Conservation (phyloP, 2,329 filamentous ascomycete genomes). For the Epicoccum sorghinum region DNA sequence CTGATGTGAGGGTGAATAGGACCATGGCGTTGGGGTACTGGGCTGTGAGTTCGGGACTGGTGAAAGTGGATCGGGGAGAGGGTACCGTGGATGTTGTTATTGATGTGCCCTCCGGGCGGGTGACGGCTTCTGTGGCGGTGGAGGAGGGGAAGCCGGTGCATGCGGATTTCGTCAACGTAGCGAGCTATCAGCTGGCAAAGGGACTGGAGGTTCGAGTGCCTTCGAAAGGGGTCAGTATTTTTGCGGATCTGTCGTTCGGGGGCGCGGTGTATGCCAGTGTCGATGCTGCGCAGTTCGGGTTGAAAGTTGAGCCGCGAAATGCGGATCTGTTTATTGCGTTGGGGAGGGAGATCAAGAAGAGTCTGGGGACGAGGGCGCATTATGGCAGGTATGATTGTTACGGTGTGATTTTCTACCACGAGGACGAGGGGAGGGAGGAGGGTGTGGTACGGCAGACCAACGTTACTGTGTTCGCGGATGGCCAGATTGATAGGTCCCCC, state of each 20-base stretch:
- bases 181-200: conserved; percentile 7
- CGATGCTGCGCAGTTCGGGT: conserved; percentile 11
- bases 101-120: conserved; percentile 18
- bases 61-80: conserved; percentile 1
- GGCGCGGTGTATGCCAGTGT: conserved; percentile 15
- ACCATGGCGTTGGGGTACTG: conserved; percentile 55
- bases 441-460: conserved; percentile 11
- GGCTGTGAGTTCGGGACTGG: conserved; percentile 7
- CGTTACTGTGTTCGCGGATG: conserved; percentile 18
- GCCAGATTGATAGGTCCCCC: conserved; percentile 17
- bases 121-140: conserved; percentile 1
- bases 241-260: conserved; percentile 5
- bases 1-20: too few species aligned
- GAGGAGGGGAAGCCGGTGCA: conserved; percentile 11
- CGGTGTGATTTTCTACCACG: conserved; percentile 16
- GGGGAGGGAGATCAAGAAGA: conserved; percentile 14
- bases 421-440: not conserved
- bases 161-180: conserved; percentile 17
- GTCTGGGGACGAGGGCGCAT: conserved; percentile 3
- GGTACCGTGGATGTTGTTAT: conserved; percentile 12
- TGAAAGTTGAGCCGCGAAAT: conserved; percentile 5
- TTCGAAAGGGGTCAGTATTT: not conserved
- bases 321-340: conserved; percentile 1
- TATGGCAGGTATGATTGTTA: conserved; percentile 14
- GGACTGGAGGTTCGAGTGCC: conserved; percentile 1